Conservation (phyloP, 805 yeast species). For the Wickerhamiella shivajii region DNA sequence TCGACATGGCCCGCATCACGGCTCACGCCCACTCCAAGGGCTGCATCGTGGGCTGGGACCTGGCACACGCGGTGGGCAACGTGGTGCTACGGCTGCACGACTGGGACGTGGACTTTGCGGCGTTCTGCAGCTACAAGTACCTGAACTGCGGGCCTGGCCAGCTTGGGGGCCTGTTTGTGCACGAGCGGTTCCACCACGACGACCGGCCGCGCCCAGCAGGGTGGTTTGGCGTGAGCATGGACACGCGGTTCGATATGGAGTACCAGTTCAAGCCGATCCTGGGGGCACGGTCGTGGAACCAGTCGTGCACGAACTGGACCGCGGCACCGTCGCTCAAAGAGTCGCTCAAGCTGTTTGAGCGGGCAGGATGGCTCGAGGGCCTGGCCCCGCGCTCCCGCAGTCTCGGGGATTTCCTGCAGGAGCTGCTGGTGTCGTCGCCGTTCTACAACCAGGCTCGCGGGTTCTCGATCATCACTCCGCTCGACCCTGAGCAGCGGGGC, state of each 20-base stretch:
- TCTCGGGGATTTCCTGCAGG: slow-evolving; percentile 44
- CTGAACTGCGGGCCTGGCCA: slow-evolving; percentile 90
- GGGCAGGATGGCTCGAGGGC: slow-evolving; percentile 45
- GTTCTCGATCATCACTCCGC: slow-evolving; percentile 66
- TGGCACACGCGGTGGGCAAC: slow-evolving; percentile 91
- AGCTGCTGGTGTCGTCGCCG: slow-evolving; percentile 31
- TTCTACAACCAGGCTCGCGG: slow-evolving; percentile 31
- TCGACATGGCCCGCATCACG: slow-evolving; percentile 64
- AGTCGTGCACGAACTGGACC: slow-evolving; percentile 79
- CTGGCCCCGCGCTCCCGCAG: slow-evolving; percentile 42
- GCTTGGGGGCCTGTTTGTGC: slow-evolving; percentile 73
- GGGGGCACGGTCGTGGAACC: slow-evolving; percentile 81
- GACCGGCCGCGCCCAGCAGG: slow-evolving; percentile 67
- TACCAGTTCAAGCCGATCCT: slow-evolving; percentile 63
- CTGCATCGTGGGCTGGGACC: slow-evolving; percentile 68
- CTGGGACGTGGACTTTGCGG: slow-evolving; percentile 88
- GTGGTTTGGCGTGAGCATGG: slow-evolving; percentile 88
- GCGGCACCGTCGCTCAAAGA: slow-evolving; percentile 63
- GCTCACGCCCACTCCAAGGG: slow-evolving; percentile 39
- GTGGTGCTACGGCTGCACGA: slow-evolving; percentile 63
- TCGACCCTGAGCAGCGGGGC: slow-evolving; percentile 45
- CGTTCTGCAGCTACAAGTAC: slow-evolving; percentile 88
- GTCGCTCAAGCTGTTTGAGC: slow-evolving; percentile 46
- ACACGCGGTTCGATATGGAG: slow-evolving; percentile 62
- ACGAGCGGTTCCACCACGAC: slow-evolving; percentile 31